These are phyloP conservation scores for Phascolomyces articulosus DNA, from an alignment of 371 early-diverging fungal species.

Conservation along the genomic window DNA sequence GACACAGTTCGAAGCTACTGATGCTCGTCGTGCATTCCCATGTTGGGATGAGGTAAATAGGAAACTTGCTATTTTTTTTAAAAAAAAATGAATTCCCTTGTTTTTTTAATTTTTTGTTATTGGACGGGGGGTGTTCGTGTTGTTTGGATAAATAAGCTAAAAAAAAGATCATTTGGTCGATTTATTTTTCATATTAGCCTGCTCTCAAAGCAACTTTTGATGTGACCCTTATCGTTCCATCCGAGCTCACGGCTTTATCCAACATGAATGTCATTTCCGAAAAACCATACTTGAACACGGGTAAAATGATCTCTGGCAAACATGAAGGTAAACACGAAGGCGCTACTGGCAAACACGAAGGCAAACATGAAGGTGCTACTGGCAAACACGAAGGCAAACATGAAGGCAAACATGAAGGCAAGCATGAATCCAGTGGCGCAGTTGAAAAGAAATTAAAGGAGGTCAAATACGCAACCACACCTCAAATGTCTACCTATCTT, in stretches of 20 bases:
- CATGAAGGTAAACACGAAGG: slow-evolving; percentile 6
- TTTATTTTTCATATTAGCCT: slow-evolving; percentile 47
- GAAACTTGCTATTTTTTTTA: not conserved
- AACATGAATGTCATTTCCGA: slow-evolving; percentile 80
- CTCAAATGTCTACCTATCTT: slow-evolving; percentile 89
- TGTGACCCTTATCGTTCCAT: slow-evolving; percentile 75
- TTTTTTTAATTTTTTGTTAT: not conserved
- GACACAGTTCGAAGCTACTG: slow-evolving; percentile 94
- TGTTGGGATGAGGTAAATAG: slow-evolving; percentile 82
- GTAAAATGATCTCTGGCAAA: slow-evolving; percentile 18
- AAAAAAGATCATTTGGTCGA: not conserved
- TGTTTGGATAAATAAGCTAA: no score
- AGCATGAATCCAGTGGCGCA: slow-evolving; percentile 2
- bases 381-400: slow-evolving; percentile 13
- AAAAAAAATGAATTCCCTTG: no score
- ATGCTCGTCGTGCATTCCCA: slow-evolving; percentile 91
- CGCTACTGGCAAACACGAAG: not conserved
- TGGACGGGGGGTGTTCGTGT: no score
- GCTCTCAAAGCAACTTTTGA: slow-evolving; percentile 90
- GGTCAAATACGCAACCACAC: slow-evolving; percentile 82
- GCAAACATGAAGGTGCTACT: slow-evolving; percentile 9
- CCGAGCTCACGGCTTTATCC: slow-evolving; percentile 77
- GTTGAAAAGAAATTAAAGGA: slow-evolving; percentile 44
- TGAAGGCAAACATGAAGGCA: slow-evolving; percentile 9
- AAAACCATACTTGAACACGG: slow-evolving; percentile 41